A percentile compares a stretch with the other conserved stretches of the same genome.
Evolutionary conservation across 2,329 filamentous ascomycete genomes (phyloP).

Genomic region (Hymenoscyphus scutula): DNA sequence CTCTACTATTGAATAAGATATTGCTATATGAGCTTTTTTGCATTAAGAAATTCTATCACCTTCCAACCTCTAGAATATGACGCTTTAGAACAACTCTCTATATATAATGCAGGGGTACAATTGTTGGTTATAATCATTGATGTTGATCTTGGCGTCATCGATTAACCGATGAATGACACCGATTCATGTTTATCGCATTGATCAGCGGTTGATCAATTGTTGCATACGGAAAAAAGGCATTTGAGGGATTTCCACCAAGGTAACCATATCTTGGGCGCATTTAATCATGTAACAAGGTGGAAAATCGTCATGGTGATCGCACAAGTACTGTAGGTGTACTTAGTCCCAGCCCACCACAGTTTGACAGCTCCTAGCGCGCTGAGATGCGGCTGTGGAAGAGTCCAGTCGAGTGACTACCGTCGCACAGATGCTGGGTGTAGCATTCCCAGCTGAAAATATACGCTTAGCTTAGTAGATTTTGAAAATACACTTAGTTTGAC

Average conservation of each 20-base stretch:
- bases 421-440: neutral
- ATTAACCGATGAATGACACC: neutral
- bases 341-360: neutral
- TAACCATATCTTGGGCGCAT: too few species aligned
- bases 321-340: too few species aligned
- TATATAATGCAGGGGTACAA: neutral
- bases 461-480: too few species aligned
- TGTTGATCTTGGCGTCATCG: neutral
- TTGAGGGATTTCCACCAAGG: too few species aligned
- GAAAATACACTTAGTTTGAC: too few species aligned
- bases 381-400: neutral
- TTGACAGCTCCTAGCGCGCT: neutral
- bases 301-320: neutral
- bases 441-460: too few species aligned
- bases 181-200: conserved; percentile 2
- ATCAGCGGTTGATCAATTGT: neutral
- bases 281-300: neutral
- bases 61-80: neutral
- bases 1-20: neutral
- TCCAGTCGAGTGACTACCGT: neutral
- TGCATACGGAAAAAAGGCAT: neutral
- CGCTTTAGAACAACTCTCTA: neutral
- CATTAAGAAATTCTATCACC: neutral
- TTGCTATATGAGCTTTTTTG: neutral
- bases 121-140: neutral